A percentile compares a stretch with the other conserved stretches of the same genome.
phyloP scores from a whole-genome alignment of 2,329 filamentous ascomycete species.

The Chaetomium sp. region DNA sequence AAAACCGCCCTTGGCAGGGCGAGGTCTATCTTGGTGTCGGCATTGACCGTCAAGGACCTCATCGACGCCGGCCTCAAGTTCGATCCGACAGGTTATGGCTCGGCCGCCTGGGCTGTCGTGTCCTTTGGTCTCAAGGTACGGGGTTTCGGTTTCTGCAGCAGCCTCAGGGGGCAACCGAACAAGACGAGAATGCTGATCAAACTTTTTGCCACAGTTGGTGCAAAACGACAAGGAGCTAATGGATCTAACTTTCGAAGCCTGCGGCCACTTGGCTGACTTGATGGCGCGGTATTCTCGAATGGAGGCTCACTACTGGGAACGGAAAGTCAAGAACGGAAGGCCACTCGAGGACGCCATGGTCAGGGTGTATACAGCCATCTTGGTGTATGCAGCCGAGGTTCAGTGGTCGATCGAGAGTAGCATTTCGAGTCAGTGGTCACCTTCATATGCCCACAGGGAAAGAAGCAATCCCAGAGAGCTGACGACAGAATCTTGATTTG shows the following conservation, averaged over 20 bases:
- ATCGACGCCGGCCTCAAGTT: not conserved
- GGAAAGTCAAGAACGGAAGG: not conserved
- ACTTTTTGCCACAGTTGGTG: not conserved
- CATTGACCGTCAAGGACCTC: not conserved
- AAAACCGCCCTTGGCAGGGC: not conserved
- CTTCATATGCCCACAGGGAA: no score
- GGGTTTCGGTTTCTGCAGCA: no score
- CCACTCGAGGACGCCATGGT: not conserved
- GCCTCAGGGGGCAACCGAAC: no score
- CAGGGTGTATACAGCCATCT: not conserved
- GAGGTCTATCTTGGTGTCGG: not conserved
- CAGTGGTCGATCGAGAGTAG: not conserved
- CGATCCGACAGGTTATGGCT: not conserved
- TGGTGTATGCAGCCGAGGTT: not conserved
- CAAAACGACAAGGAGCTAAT: not conserved
- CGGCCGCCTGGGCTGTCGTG: not conserved
- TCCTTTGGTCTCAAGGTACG: not conserved
- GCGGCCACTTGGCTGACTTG: not conserved
- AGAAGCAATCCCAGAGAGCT: not conserved
- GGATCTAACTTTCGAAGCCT: not conserved
- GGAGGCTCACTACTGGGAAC: not conserved
- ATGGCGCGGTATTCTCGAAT: not conserved
- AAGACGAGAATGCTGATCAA: not conserved
- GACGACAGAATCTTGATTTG: not conserved
- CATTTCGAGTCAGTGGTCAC: not conserved